These are phyloP conservation scores for Diplodia seriata DNA, from an alignment of 2,329 filamentous ascomycete species.

Conservation along the genomic window DNA sequence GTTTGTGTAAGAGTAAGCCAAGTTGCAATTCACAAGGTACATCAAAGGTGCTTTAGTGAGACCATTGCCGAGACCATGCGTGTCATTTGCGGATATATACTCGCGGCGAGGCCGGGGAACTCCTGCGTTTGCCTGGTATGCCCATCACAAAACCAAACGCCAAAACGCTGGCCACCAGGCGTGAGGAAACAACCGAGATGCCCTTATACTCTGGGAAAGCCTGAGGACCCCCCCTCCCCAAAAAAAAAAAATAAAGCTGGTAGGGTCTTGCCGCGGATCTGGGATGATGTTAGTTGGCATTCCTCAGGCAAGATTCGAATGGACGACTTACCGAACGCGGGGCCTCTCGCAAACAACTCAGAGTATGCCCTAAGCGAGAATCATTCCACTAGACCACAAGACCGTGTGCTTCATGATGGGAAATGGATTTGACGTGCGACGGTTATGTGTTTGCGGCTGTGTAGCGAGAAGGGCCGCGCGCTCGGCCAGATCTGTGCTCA, in stretches of 20 bases:
- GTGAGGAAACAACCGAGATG: slow-evolving; percentile 37
- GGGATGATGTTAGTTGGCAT: background rate
- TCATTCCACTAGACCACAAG: slow-evolving; percentile 27
- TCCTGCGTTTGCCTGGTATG: background rate
- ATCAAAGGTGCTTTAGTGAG: background rate
- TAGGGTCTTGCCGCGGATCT: slow-evolving; percentile 21
- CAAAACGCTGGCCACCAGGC: background rate
- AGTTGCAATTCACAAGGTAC: background rate
- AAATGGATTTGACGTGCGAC: background rate
- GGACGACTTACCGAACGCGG: slow-evolving; percentile 17
- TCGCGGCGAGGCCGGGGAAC: background rate
- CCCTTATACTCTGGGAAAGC: too few species aligned
- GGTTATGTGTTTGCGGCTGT: background rate
- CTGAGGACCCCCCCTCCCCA: background rate
- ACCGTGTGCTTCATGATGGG: background rate
- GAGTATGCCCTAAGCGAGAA: slow-evolving; percentile 22
- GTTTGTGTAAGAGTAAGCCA: background rate
- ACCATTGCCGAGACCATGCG: background rate
- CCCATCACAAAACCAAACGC: background rate
- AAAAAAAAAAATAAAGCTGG: background rate
- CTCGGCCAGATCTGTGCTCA: background rate
- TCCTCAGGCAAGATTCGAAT: background rate
- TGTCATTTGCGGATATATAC: background rate
- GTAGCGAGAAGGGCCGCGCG: background rate
- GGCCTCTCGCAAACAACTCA: slow-evolving; percentile 21